Percentiles rank a stretch among this genome's conserved stretches.
Conservation (phyloP, 176 grass and related monocot genomes). For the Hordeum vulgare region DNA sequence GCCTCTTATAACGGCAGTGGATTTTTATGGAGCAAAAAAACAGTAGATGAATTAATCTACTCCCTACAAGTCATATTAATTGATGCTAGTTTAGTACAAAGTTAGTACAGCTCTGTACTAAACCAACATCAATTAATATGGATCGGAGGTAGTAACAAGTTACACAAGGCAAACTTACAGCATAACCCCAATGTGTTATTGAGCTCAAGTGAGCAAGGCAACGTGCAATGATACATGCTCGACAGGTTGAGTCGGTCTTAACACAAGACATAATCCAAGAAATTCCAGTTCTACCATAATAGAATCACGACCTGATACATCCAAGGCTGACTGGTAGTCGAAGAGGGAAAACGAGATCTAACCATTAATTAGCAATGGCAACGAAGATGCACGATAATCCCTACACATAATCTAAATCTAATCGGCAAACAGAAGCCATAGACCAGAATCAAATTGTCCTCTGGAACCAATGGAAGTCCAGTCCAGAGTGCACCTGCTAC, state of each 20-base stretch:
- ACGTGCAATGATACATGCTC: too few species aligned
- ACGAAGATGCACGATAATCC: not conserved
- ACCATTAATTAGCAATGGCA: not conserved
- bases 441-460: conserved; percentile 9
- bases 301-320: not conserved
- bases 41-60: too few species aligned
- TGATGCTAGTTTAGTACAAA: too few species aligned
- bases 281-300: not conserved
- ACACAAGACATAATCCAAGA: not conserved
- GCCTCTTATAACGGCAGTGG: too few species aligned
- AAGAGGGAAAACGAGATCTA: not conserved
- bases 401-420: not conserved
- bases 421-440: conserved; percentile 19
- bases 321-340: not conserved
- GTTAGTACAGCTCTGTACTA: too few species aligned
- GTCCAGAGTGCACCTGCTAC: not conserved
- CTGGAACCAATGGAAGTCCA: not conserved
- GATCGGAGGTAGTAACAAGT: too few species aligned
- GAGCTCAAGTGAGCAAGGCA: too few species aligned
- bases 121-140: too few species aligned
- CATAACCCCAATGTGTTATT: not conserved
- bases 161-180: not conserved
- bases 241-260: not conserved
- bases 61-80: too few species aligned
- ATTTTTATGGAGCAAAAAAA: too few species aligned